These are phyloP conservation scores for Pythium diclinum DNA, from an alignment of 352 stramenopile species.

Conservation along the genomic window DNA sequence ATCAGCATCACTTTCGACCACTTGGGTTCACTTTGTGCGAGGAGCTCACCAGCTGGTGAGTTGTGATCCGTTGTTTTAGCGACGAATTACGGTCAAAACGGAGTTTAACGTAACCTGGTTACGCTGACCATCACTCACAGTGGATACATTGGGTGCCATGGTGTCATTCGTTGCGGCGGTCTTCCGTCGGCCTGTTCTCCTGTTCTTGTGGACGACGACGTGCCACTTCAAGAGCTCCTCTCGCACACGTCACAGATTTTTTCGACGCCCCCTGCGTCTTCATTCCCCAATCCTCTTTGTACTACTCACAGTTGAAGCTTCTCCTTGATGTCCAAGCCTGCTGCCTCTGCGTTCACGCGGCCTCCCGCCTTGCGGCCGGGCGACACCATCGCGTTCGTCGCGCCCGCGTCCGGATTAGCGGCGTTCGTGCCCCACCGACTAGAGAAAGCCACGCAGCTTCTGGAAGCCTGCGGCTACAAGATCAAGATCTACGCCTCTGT, in stretches of 20 bases:
- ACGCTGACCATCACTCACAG: background rate
- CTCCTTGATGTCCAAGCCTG: background rate
- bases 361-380: slow-evolving; percentile 31
- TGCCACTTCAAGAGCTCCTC: background rate
- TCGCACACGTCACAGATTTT: slow-evolving; percentile 5
- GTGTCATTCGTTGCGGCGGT: too few species aligned
- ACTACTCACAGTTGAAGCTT: background rate
- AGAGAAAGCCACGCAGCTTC: slow-evolving; percentile 30
- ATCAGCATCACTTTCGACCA: too few species aligned
- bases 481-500: slow-evolving; percentile 54
- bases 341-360: slow-evolving; percentile 3
- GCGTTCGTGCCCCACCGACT: slow-evolving; percentile 43
- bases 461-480: slow-evolving; percentile 37
- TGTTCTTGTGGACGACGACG: background rate
- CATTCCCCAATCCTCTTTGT: too few species aligned
- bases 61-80: too few species aligned
- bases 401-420: slow-evolving; percentile 42
- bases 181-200: background rate
- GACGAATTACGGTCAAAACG: background rate
- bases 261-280: too few species aligned
- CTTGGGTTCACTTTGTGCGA: too few species aligned
- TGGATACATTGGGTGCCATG: background rate
- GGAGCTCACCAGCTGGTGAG: background rate
- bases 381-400: slow-evolving; percentile 53
- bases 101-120: background rate